Base-by-base conservation (phyloP, 139 green algal species). In the Chlamydomonas schloesseri region DNA sequence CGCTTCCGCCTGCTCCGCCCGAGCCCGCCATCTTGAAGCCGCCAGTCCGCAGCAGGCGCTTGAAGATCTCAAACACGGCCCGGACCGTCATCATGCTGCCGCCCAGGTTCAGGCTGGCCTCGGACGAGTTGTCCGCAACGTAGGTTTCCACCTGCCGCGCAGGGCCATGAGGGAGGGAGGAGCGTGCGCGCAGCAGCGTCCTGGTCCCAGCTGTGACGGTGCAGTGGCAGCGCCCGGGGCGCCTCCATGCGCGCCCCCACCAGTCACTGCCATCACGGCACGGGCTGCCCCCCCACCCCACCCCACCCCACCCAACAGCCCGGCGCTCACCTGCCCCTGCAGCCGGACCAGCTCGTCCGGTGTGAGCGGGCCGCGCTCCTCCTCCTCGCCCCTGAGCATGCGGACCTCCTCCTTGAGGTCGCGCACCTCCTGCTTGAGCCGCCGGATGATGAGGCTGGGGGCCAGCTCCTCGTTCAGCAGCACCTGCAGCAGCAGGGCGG, bases 401-500 rank as follows among this genome's bases (percentile, higher is more conserved):
- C 84, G 74, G 31, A 99, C 50, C 84, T 98, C 95, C 64, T 97
- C 94, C 70, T 95, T 94, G 20, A 98, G 91, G 37, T 96, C 93
- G 6, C 89, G 82, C 33, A 96, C 91, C 75, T 96, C 86, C 65
- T 92, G 84, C 89, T 95, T 95, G 10, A 98, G 91, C 2, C 94
- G 89, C 42, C 87, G 81, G 67, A 99, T 98, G 31, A 98, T 87
- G 46, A 97, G 84, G 9, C 47, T 76, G 18, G 95, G 95, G 88
- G 98, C 97, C 28, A 98, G 29, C 89, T 98, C 96, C 92, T 99
- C 96, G 89, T 99, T 99, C 20, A 98, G 82, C 28, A 87, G 83
- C 42, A 96, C 92, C 92, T 96, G 87, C 3, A 21, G 31, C 2
- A 42, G 42, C 8, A 26, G 24, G 71, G 24, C 5, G 42, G 42